phyloP scores from a whole-genome alignment of 83 land plant species.

The Thuja plicata region DNA sequence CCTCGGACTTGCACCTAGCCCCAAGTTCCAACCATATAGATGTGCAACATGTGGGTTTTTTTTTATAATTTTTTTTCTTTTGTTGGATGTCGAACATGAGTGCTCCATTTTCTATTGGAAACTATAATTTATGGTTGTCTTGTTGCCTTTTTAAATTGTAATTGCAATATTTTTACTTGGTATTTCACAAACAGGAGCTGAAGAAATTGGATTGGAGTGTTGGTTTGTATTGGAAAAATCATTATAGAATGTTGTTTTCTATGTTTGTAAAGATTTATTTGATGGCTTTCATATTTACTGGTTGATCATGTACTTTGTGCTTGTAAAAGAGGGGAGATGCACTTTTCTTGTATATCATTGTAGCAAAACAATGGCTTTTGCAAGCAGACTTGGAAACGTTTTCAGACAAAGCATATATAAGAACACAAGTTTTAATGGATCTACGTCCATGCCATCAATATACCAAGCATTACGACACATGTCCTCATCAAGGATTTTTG shows the following conservation, averaged over 20 bases:
- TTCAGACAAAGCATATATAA: conserved; percentile 3
- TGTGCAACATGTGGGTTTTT: too few species aligned
- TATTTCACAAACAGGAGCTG: background rate
- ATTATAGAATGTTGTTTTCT: background rate
- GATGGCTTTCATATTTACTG: background rate
- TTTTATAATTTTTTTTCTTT: background rate
- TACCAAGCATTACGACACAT: conserved; percentile 5
- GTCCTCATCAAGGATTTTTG: conserved; percentile 9
- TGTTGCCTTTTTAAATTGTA: background rate
- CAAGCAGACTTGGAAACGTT: background rate
- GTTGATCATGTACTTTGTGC: background rate
- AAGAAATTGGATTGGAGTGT: background rate
- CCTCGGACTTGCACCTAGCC: background rate
- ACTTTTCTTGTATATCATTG: background rate
- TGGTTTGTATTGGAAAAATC: background rate
- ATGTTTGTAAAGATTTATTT: background rate
- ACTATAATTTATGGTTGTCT: background rate
- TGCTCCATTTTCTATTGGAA: background rate
- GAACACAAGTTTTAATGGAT: background rate
- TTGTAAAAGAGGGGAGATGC: background rate
- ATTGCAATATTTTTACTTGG: background rate
- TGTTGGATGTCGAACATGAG: background rate
- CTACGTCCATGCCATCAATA: conserved; percentile 5
- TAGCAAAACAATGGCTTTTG: background rate
- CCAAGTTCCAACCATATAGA: background rate